Percentiles rank a stretch among this genome's conserved stretches.
These are phyloP conservation scores for Russula olivacea DNA, from an alignment of 768 basidiomycete species.

Conservation along the genomic window DNA sequence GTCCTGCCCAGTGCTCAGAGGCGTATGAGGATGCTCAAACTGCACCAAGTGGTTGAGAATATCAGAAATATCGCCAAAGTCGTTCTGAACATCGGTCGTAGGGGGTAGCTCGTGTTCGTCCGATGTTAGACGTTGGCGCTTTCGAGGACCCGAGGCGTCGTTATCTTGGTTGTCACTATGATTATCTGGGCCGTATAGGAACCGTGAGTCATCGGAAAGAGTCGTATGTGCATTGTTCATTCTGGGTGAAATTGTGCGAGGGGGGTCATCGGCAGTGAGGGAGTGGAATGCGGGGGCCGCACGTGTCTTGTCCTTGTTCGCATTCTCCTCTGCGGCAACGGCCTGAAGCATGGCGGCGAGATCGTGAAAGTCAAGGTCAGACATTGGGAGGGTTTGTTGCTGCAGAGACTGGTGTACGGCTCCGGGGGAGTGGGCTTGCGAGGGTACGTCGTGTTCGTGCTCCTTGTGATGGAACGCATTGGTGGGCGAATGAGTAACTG, in stretches of 20 bases:
- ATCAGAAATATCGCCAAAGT: constrained; percentile 74
- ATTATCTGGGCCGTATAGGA: constrained; percentile 35
- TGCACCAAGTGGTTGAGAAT: constrained; percentile 70
- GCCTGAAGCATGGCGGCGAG: constrained; percentile 79
- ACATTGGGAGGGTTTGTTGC: constrained; percentile 12
- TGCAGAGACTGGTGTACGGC: constrained; percentile 12
- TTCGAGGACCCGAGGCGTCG: constrained; percentile 16
- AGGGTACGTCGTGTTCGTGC: constrained; percentile 22
- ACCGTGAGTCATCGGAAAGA: constrained; percentile 30
- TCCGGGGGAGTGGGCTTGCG: constrained; percentile 12
- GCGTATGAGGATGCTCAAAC: constrained; percentile 51
- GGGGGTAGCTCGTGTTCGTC: constrained; percentile 31
- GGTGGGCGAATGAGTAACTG: constrained; percentile 59
- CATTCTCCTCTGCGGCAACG: constrained; percentile 39
- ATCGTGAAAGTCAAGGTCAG: constrained; percentile 51
- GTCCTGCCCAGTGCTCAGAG: constrained; percentile 4
- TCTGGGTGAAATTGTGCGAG: constrained; percentile 16
- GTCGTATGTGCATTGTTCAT: constrained; percentile 8
- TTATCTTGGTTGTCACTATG: constrained; percentile 33
- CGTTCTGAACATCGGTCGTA: constrained; percentile 49
- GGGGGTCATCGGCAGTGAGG: constrained; percentile 51
- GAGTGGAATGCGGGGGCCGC: constrained; percentile 76
- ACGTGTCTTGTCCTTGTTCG: constrained; percentile 50
- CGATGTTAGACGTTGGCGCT: constrained; percentile 26
- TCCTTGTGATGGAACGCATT: constrained; percentile 20